These are phyloP conservation scores for Salix suchowensis DNA, from an alignment of 345 rosid genomes.

Conservation along the genomic window DNA sequence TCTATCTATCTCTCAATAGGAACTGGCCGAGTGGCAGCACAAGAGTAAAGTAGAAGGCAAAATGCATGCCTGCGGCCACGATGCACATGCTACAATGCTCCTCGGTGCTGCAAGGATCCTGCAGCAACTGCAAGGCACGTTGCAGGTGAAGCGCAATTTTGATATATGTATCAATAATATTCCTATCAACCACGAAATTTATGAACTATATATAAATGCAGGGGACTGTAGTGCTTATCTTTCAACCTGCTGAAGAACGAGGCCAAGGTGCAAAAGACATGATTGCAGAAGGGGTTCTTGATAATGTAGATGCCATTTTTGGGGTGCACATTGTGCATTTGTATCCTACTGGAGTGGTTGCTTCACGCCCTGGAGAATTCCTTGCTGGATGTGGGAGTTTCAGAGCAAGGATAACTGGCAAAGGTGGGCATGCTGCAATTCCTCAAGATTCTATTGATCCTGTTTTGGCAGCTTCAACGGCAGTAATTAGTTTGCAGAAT, in stretches of 20 bases:
- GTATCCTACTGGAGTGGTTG: constrained; percentile 40
- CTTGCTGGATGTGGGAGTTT: constrained; percentile 68
- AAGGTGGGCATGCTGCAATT: constrained; percentile 53
- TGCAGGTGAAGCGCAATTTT: constrained; percentile 25
- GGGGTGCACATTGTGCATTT: constrained; percentile 44
- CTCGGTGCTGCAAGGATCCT: constrained; percentile 64
- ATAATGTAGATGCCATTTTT: constrained; percentile 52
- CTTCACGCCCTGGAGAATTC: constrained; percentile 49
- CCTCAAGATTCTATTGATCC: constrained; percentile 59
- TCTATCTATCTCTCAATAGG: constrained; percentile 12
- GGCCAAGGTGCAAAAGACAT: constrained; percentile 57
- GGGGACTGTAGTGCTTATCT: constrained; percentile 60
- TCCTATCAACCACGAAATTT: background rate
- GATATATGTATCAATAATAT: background rate
- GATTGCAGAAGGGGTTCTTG: constrained; percentile 46
- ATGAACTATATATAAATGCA: constrained; percentile 4
- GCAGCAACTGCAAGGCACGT: constrained; percentile 31
- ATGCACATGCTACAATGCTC: constrained; percentile 52
- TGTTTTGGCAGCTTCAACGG: constrained; percentile 51
- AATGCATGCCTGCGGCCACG: constrained; percentile 64
- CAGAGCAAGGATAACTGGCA: constrained; percentile 47
- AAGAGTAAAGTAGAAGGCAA: constrained; percentile 45
- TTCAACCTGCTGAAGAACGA: constrained; percentile 68
- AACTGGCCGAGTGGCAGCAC: constrained; percentile 40
- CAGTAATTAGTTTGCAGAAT: constrained; percentile 54